Evolutionary conservation across 352 stramenopile genomes (phyloP).

Genomic region (Globisporangium cystogenes): DNA sequence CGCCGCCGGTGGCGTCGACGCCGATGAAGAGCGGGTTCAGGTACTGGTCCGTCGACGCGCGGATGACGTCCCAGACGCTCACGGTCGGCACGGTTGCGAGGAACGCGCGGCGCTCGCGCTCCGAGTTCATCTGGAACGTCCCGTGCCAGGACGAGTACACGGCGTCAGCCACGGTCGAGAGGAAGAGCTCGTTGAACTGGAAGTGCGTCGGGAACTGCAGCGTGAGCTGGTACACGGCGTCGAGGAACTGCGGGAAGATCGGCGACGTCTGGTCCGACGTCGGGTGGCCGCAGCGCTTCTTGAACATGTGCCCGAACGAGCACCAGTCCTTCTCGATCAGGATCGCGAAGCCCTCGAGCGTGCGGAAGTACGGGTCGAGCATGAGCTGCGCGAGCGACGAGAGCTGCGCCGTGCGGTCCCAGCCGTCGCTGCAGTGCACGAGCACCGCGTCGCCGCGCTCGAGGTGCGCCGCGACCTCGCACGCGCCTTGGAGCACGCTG

Average conservation of each 20-base stretch:
- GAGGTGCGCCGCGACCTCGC: slow-evolving; percentile 66
- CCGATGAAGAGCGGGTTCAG: slow-evolving; percentile 78
- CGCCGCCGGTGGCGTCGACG: slow-evolving; percentile 14
- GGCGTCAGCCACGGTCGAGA: slow-evolving; percentile 94
- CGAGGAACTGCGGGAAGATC: slow-evolving; percentile 98
- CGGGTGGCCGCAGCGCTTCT: slow-evolving; percentile 67
- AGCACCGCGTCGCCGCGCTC: slow-evolving; percentile 87
- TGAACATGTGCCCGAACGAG: slow-evolving; percentile 88
- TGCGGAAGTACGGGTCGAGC: slow-evolving; percentile 90
- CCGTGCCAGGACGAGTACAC: slow-evolving; percentile 96
- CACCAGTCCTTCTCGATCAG: slow-evolving; percentile 91
- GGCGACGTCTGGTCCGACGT: slow-evolving; percentile 94
- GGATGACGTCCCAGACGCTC: slow-evolving; percentile 83
- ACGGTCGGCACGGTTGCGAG: slow-evolving; percentile 60
- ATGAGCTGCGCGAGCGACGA: slow-evolving; percentile 78
- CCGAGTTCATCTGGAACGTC: slow-evolving; percentile 90
- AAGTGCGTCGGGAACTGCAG: slow-evolving; percentile 97
- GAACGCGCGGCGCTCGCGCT: slow-evolving; percentile 65
- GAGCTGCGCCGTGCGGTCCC: slow-evolving; percentile 93
- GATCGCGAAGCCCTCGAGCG: slow-evolving; percentile 74
- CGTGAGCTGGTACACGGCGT: slow-evolving; percentile 97
- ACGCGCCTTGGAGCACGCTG: slow-evolving; percentile 67
- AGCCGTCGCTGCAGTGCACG: slow-evolving; percentile 98
- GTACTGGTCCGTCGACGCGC: slow-evolving; percentile 75
- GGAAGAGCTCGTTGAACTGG: slow-evolving; percentile 95